Evolutionary conservation across 192 early-diverging fungal species (phyloP).

Genomic region (Spizellomyces sp.): DNA sequence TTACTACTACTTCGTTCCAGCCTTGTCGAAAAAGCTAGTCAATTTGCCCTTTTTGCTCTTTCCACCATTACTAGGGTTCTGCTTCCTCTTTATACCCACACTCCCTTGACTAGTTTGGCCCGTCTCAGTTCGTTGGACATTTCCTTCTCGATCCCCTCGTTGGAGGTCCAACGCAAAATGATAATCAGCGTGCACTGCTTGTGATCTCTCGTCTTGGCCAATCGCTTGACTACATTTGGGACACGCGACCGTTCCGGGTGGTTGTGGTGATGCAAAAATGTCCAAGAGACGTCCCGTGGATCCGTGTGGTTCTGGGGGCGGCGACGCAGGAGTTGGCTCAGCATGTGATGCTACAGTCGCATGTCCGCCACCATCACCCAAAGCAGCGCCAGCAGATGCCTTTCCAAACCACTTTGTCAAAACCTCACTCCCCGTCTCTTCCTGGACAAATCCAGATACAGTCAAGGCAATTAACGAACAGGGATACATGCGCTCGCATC

Average conservation of each 20-base stretch:
- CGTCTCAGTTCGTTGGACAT: not conserved
- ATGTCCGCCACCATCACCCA: slow-evolving; percentile 1
- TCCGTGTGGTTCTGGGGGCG: not conserved
- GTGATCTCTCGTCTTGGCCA: not conserved
- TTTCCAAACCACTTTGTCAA: slow-evolving; percentile 8
- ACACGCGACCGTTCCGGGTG: slow-evolving; percentile 1
- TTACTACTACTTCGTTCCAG: too few species aligned
- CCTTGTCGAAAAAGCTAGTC: too few species aligned
- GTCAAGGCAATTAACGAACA: slow-evolving; percentile 13
- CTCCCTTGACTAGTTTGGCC: too few species aligned
- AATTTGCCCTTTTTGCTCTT: too few species aligned
- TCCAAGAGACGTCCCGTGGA: not conserved
- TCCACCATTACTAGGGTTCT: too few species aligned
- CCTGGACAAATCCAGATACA: slow-evolving; percentile 5
- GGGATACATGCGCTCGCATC: slow-evolving; percentile 18
- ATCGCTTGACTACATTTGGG: slow-evolving; percentile 23
- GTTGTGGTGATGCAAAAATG: slow-evolving; percentile 3
- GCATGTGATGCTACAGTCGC: not conserved
- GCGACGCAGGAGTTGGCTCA: not conserved
- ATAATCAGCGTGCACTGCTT: slow-evolving; percentile 57
- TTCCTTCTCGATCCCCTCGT: slow-evolving; percentile 9
- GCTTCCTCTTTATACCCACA: too few species aligned
- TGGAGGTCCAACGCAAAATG: slow-evolving; percentile 58
- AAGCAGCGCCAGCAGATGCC: not conserved
- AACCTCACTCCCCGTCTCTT: slow-evolving; percentile 4